Conservation (phyloP, 1,284 basidiomycete species). For the Cutaneotrichosporon curvatum region DNA sequence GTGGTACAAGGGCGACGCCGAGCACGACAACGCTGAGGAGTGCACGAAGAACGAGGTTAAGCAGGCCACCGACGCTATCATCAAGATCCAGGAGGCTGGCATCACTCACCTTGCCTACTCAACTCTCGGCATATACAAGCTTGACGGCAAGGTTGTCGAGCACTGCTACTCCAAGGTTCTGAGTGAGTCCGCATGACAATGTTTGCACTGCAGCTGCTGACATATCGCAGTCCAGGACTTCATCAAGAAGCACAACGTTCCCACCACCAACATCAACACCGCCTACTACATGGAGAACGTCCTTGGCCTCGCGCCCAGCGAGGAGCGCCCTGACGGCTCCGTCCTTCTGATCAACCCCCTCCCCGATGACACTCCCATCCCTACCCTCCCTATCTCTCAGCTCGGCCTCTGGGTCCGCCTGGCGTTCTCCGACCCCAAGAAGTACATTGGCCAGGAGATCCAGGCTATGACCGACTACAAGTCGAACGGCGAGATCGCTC, state of each 20-base stretch:
- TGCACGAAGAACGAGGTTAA: background rate
- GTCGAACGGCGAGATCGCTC: constrained; percentile 1
- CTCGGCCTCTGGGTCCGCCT: constrained; percentile 13
- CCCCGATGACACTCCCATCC: constrained; percentile 11
- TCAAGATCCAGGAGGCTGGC: background rate
- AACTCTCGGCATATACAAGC: constrained; percentile 12
- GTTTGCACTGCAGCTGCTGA: background rate
- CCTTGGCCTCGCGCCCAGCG: background rate
- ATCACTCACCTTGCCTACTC: constrained; percentile 4
- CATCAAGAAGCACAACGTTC: background rate
- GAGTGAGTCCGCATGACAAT: constrained; percentile 8
- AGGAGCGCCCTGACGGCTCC: constrained; percentile 3
- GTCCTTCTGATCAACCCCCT: constrained; percentile 4
- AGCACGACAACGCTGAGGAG: background rate
- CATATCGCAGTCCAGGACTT: constrained; percentile 6
- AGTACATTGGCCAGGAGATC: constrained; percentile 13
- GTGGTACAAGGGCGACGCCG: background rate
- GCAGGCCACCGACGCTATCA: background rate
- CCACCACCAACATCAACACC: constrained; percentile 6
- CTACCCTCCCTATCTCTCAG: constrained; percentile 10
- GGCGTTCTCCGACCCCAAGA: constrained; percentile 7
- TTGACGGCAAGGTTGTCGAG: constrained; percentile 5
- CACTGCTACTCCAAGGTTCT: constrained; percentile 12
- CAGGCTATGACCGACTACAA: constrained; percentile 1
- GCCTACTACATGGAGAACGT: constrained; percentile 11